Base-by-base conservation (phyloP, 1,284 basidiomycete genomes). In the Sporisorium graminicola region DNA sequence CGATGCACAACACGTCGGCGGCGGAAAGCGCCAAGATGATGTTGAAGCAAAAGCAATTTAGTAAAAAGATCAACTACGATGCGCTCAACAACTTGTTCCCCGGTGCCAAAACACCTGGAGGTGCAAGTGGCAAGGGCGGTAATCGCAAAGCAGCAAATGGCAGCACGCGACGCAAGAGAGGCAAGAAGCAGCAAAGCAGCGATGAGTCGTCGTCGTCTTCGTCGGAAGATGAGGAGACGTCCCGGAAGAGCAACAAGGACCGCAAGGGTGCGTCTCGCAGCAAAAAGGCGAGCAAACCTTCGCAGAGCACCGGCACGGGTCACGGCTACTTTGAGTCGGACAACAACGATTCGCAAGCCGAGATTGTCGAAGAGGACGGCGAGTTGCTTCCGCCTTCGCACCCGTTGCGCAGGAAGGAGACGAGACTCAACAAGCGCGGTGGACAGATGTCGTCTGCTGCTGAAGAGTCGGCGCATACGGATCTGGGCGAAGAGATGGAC, bases 61-160 rank as follows among this genome's bases (percentile, higher is more conserved):
- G 79, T 52, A 79, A 77, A 33, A 81, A 81, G 60, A 80, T 85
- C 68, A 85, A 85, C 66, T 85, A 85, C 70, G 81, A 81, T 44
- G 81, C 79, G n/a, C 64, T 85, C 31, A 81, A 81, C 65, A 74
- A 65, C 24, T 56, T 85, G 18, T 85, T 85, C 54, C 78, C 75
- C 0, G 71, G 75, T 43, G 75, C 66, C 24, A 67, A 77, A 53
- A 66, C 57, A n/a, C 52, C 65, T 16, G 59, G 71, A 43, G 61
- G 52, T 16, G 59, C 42, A n/a, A 58, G 47, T 14, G 37, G 58
- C n/a, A 63, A 70, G 44, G 18, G 54, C 37, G 35, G 60, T 26
- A 50, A 43, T 33, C 43, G 62, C 52, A 44, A 62, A 49, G 54
- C 52, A 10, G 49, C 43, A 6, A 53, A 47, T 52, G 51, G 51